Base-by-base conservation (phyloP, 2,329 filamentous ascomycete species). In the Bipolaris sorokiniana region DNA sequence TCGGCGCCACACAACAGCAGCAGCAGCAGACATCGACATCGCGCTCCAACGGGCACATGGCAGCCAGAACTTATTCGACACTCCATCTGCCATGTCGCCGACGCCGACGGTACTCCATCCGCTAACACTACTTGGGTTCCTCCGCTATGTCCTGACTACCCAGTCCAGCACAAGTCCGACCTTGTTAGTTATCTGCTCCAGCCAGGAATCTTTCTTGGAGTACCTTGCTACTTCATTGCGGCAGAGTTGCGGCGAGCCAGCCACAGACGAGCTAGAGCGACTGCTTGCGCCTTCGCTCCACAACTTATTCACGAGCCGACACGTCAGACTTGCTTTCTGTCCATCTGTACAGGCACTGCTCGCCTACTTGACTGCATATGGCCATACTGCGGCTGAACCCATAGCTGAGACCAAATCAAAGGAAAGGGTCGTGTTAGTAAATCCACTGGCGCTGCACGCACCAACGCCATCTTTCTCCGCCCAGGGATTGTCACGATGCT, bases 291-390 rank as follows among this genome's bases (percentile, higher is more conserved):
- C 88, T 26, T 87, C 90, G 0, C 84, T 97, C 13, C 83, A 87
- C 52, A 84, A 91, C 61, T 81, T 93, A 26, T 85, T 88, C 45
- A 83, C 84, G 3, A 88, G 91, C 7, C 84, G 86, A 28, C 86
- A 88, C 66, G 83, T 96, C 61, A 86, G 85, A 52, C 76, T 93
- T 7, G 79, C 86, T 34, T 97, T 96, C 76, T 84, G 87, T 52
- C 87, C 91, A 0, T 91, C 89, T 2, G 83, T 95, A 51, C 87
- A 90, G 20, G 88, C 90, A 73, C 84, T 97, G 6, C 88, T 91
- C 51, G 91, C 91, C 34, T 91, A 89, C 68, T 81, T 97, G 16
- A 81, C 89, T 40, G 81, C 85, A 49, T 61, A 58, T 47, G 63
- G 59, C 41, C 60, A 54, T 20, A 40, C 57, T 48, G 59, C 34